Conservation (phyloP, 2,329 filamentous ascomycete genomes). For the Pyricularia sp. region DNA sequence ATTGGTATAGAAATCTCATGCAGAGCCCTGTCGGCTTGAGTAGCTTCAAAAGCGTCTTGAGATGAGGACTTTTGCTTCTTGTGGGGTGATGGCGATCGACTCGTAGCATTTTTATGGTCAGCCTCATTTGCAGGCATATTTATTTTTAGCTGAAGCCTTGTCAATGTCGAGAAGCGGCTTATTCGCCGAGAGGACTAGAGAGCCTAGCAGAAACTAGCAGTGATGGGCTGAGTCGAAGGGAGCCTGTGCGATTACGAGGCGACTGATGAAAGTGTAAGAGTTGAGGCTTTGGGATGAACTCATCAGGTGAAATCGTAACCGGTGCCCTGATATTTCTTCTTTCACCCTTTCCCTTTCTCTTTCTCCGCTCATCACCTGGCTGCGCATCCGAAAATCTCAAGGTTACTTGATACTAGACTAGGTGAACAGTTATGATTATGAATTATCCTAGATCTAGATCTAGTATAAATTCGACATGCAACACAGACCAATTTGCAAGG, state of each 20-base stretch:
- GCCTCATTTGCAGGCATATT: not conserved
- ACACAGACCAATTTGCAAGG: not conserved
- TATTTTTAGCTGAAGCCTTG: not conserved
- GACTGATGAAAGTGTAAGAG: not conserved
- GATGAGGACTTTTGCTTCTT: slow-evolving; percentile 1
- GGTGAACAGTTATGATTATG: no score
- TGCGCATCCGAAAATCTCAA: not conserved
- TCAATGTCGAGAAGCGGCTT: not conserved
- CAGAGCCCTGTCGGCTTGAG: not conserved
- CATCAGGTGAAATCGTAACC: not conserved
- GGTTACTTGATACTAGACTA: no score
- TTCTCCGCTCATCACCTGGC: not conserved
- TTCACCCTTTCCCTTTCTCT: not conserved
- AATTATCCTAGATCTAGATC: no score
- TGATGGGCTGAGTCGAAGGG: not conserved
- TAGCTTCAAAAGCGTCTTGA: not conserved
- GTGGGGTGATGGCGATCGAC: not conserved
- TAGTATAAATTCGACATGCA: not conserved
- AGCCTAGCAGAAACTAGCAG: not conserved
- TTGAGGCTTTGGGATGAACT: not conserved
- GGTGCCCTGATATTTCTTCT: not conserved
- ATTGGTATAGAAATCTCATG: not conserved
- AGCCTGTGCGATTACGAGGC: not conserved
- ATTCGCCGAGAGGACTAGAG: not conserved
- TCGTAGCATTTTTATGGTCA: not conserved